Percentiles rank a stretch among this genome's conserved stretches.
These are phyloP conservation scores for Citrus medica DNA, from an alignment of 345 rosid species.

Conservation along the genomic window DNA sequence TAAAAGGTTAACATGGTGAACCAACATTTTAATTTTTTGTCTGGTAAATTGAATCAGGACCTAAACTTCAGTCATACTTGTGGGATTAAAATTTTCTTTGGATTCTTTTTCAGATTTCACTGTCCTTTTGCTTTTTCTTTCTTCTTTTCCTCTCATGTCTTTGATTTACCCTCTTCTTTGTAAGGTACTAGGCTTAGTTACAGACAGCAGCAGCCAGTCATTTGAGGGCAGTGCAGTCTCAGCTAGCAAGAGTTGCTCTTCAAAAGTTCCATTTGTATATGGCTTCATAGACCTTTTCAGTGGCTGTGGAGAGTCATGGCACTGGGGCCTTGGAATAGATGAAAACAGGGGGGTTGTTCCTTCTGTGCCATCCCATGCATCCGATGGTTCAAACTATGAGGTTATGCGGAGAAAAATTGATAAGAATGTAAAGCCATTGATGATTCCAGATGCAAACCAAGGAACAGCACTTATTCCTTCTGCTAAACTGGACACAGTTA, in stretches of 20 bases:
- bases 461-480: conserved; percentile 30
- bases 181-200: conserved; percentile 41
- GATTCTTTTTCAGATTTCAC: not conserved
- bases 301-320: conserved; percentile 79
- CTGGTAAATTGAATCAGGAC: not conserved
- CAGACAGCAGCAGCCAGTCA: conserved; percentile 35
- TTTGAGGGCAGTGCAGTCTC: conserved; percentile 40
- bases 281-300: conserved; percentile 87
- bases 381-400: conserved; percentile 37
- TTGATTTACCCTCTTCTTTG: conserved; percentile 21
- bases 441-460: conserved; percentile 40
- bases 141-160: not conserved
- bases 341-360: conserved; percentile 47
- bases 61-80: not conserved
- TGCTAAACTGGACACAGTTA: conserved; percentile 45
- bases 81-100: not conserved
- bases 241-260: conserved; percentile 37
- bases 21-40: not conserved
- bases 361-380: conserved; percentile 37
- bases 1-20: not conserved
- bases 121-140: not conserved
- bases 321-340: conserved; percentile 69
- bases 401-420: conserved; percentile 35
- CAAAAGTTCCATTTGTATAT: conserved; percentile 65
- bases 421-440: conserved; percentile 39